These are phyloP conservation scores for Climacium dendroides DNA, from an alignment of 225 moss, liverwort and hornwort species.

Conservation along the genomic window DNA sequence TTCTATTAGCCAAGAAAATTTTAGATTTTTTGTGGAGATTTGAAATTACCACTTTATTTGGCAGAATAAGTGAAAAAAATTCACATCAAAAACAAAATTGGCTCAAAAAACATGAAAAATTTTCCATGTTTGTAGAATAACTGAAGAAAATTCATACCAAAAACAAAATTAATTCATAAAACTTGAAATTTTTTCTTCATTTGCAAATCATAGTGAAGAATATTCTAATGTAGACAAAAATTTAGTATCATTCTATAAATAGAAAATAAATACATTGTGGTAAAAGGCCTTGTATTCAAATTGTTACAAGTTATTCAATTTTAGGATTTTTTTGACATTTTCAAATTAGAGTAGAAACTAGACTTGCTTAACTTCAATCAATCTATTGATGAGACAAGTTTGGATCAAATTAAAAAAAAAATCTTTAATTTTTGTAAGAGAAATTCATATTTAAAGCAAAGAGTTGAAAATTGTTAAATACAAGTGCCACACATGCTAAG, in stretches of 20 bases:
- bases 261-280: neutral
- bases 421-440: neutral
- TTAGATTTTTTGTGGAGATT: too few relatives aligned
- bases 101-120: too few relatives aligned
- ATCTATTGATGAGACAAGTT: too few relatives aligned
- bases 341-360: neutral
- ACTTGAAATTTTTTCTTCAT: accelerated
- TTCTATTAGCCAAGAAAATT: too few relatives aligned
- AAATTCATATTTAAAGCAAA: neutral
- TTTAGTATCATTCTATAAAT: accelerated
- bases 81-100: too few relatives aligned
- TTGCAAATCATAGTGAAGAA: neutral
- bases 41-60: neutral
- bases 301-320: neutral
- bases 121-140: too few relatives aligned
- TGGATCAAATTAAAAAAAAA: neutral
- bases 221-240: neutral
- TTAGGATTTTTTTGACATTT: neutral
- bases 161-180: too few relatives aligned
- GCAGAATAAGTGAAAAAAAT: neutral
- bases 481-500: too few relatives aligned
- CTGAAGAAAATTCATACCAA: neutral
- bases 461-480: neutral
- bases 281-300: neutral
- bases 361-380: neutral